Conservation (phyloP, 2,329 filamentous ascomycete genomes). For the Pestalotiopsis sp. region DNA sequence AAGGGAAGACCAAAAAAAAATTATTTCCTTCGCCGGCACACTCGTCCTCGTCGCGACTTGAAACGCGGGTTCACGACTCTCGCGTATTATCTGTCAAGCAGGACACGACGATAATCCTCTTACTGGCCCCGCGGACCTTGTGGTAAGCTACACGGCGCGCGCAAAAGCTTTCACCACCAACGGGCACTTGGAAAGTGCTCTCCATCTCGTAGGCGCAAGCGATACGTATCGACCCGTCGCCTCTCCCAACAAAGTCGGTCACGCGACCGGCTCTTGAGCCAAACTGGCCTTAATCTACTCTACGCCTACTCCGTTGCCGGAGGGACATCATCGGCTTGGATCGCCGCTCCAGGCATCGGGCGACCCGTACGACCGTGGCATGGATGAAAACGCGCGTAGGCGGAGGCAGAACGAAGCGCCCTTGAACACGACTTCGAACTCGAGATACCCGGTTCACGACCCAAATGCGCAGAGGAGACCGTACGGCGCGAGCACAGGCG, state of each 20-base stretch:
- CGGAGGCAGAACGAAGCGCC: constrained; percentile 76
- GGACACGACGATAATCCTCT: constrained; percentile 22
- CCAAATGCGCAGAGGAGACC: constrained; percentile 49
- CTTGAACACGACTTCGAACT: constrained; percentile 61
- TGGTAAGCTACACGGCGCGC: constrained; percentile 17
- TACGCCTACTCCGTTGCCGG: constrained; percentile 65
- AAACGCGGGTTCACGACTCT: constrained; percentile 16
- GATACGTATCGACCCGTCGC: background rate
- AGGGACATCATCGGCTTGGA: constrained; percentile 63
- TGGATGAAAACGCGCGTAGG: constrained; percentile 77
- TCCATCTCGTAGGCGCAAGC: background rate
- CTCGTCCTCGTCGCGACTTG: constrained; percentile 20
- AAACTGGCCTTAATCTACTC: constrained; percentile 68
- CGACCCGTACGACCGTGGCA: constrained; percentile 61
- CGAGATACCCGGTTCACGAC: constrained; percentile 55
- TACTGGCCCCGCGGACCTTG: constrained; percentile 19
- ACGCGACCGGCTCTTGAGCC: constrained; percentile 40
- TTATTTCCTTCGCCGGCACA: constrained; percentile 14
- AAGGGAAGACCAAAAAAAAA: constrained; percentile 12
- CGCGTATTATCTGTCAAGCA: constrained; percentile 15
- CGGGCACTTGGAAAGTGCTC: background rate
- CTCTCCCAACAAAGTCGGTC: constrained; percentile 25
- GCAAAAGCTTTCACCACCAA: background rate
- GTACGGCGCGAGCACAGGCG: constrained; percentile 42
- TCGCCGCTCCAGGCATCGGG: constrained; percentile 58